Conservation (phyloP, 139 green algal genomes). For the Tetraselmis striata region DNA sequence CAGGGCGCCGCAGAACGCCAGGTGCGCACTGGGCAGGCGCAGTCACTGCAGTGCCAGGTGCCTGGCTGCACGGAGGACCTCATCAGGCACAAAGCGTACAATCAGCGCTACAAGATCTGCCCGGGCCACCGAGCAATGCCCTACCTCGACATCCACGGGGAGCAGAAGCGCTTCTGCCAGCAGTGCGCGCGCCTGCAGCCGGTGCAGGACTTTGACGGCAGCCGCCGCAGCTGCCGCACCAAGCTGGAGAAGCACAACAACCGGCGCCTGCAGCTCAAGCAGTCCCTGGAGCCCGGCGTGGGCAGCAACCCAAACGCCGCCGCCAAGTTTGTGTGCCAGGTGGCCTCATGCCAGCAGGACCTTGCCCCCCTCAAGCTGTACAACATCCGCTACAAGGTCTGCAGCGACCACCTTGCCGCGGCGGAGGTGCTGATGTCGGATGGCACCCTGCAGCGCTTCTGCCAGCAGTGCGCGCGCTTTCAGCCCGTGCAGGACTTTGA, state of each 20-base stretch:
- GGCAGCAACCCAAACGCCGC: not conserved
- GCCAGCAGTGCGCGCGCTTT: conserved; percentile 26
- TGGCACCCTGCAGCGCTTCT: conserved; percentile 27
- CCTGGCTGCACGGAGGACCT: conserved; percentile 61
- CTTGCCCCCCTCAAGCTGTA: conserved; percentile 33
- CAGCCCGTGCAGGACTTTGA: conserved; percentile 27
- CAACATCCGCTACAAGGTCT: conserved; percentile 32
- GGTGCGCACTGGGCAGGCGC: not conserved
- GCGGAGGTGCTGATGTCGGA: conserved; percentile 9
- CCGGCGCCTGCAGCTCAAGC: conserved; percentile 17
- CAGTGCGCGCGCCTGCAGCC: conserved; percentile 30
- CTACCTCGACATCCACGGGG: conserved; percentile 16
- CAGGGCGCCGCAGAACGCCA: not conserved
- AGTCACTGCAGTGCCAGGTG: conserved; percentile 46
- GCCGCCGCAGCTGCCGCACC: conserved; percentile 30
- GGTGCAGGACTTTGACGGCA: conserved; percentile 33
- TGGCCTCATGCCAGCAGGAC: conserved; percentile 26
- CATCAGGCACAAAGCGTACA: conserved; percentile 56
- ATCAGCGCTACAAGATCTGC: conserved; percentile 81
- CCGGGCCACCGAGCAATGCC: conserved; percentile 54
- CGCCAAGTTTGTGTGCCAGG: conserved; percentile 17
- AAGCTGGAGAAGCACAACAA: conserved; percentile 61
- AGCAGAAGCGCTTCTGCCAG: conserved; percentile 35
- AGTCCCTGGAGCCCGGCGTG: not conserved
- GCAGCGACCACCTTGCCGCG: conserved; percentile 21